Conservation (phyloP, 208 protist genomes). For the Wallacemonas sp. region DNA sequence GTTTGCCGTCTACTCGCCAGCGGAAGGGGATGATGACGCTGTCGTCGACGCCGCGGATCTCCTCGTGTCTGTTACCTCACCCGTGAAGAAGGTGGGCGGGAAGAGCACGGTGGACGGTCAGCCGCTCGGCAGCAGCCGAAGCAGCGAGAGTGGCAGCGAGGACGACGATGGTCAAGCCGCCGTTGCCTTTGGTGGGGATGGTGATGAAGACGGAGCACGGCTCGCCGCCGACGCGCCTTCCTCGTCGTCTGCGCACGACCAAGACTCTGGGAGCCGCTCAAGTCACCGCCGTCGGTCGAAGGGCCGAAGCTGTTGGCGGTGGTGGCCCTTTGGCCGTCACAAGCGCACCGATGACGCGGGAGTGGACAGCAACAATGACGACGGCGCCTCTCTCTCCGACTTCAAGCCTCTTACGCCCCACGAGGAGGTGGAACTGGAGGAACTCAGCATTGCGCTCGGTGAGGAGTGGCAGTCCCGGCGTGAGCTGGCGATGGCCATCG, state of each 20-base stretch:
- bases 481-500: slow-evolving; percentile 86
- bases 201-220: not conserved
- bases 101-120: not conserved
- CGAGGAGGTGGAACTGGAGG: slow-evolving; percentile 21
- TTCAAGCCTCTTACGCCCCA: slow-evolving; percentile 7
- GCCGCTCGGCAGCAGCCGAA: not conserved
- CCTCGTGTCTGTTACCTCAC: not conserved
- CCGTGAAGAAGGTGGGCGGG: not conserved
- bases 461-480: slow-evolving; percentile 51
- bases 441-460: slow-evolving; percentile 17
- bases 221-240: not conserved
- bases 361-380: not conserved
- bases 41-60: not conserved
- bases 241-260: no score
- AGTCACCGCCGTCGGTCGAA: not conserved
- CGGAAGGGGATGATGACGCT: not conserved
- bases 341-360: not conserved
- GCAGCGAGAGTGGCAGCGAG: not conserved
- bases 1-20: not conserved
- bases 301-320: not conserved
- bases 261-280: no score
- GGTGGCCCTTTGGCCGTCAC: not conserved
- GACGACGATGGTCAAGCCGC: not conserved
- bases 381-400: not conserved
- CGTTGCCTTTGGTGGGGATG: not conserved